These are phyloP conservation scores for Lipomyces lipofer DNA, from an alignment of 805 yeast species.

Conservation along the genomic window DNA sequence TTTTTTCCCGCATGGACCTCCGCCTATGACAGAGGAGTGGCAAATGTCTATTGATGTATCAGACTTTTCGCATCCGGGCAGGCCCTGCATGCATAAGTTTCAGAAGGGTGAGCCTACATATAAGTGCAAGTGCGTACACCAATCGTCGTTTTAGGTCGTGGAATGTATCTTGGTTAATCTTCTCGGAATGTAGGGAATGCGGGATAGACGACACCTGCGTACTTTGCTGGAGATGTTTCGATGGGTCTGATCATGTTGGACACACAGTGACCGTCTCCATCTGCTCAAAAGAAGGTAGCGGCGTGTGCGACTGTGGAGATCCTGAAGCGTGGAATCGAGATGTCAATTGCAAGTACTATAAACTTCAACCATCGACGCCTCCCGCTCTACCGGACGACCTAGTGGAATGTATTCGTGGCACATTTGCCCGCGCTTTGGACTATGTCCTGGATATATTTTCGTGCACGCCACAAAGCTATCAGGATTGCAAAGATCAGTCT, in stretches of 20 bases:
- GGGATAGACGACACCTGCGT: constrained; percentile 84
- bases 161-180: background rate
- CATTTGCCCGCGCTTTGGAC: constrained; percentile 55
- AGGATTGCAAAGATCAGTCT: constrained; percentile 13
- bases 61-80: constrained; percentile 52
- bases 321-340: constrained; percentile 72
- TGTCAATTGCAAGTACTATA: constrained; percentile 51
- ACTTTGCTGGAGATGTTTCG: constrained; percentile 73
- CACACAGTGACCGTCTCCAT: constrained; percentile 70
- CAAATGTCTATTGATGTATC: constrained; percentile 32
- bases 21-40: constrained; percentile 19
- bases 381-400: constrained; percentile 49
- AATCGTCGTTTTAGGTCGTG: background rate
- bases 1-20: constrained; percentile 42
- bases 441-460: constrained; percentile 57
- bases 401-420: constrained; percentile 41
- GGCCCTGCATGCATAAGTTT: constrained; percentile 75
- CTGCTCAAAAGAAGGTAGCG: constrained; percentile 62
- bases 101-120: constrained; percentile 79
- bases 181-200: constrained; percentile 41
- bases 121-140: constrained; percentile 50
- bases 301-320: constrained; percentile 89
- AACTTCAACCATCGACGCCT: constrained; percentile 33
- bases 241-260: constrained; percentile 65
- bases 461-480: constrained; percentile 32